Conservation (phyloP, 2,329 filamentous ascomycete genomes). For the Pestalotiopsis sp. region DNA sequence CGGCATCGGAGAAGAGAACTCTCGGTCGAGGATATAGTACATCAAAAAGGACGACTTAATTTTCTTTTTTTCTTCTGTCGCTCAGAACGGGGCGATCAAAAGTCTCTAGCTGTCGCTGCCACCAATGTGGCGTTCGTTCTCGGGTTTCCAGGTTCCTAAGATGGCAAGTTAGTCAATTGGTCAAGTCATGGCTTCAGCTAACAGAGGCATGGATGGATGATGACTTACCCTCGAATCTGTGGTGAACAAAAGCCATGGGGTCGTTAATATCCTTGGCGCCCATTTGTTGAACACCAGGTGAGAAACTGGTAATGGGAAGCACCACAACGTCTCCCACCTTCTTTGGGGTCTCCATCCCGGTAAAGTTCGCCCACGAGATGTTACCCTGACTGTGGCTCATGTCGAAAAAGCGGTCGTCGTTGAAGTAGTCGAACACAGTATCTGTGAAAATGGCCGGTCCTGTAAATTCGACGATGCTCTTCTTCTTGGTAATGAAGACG, state of each 20-base stretch:
- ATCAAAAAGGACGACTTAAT: not conserved
- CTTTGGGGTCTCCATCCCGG: constrained; percentile 79
- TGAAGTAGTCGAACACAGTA: constrained; percentile 88
- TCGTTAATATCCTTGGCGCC: constrained; percentile 85
- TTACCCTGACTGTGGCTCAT: constrained; percentile 70
- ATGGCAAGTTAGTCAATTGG: not conserved
- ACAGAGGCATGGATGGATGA: not conserved
- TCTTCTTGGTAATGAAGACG: constrained; percentile 56
- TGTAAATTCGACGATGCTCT: constrained; percentile 89
- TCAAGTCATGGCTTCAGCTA: not conserved
- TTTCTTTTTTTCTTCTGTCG: too few relatives aligned
- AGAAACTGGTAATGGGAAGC: constrained; percentile 95
- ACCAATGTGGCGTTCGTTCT: constrained; percentile 71
- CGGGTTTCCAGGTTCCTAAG: constrained; percentile 76
- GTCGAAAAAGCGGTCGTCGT: constrained; percentile 86
- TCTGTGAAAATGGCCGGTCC: constrained; percentile 96
- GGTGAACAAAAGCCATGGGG: constrained; percentile 96
- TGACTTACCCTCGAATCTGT: constrained; percentile 86
- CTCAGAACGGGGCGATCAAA: constrained; percentile 22
- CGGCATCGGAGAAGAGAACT: not conserved
- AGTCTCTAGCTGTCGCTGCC: constrained; percentile 45
- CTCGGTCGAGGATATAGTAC: not conserved
- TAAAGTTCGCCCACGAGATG: constrained; percentile 88
- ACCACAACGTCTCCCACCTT: constrained; percentile 93
- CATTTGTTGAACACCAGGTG: constrained; percentile 93